Percentiles rank a stretch among this genome's conserved stretches.
Evolutionary conservation across 2,329 filamentous ascomycete genomes (phyloP).

Genomic region (Plectosphaerella cucumerina): DNA sequence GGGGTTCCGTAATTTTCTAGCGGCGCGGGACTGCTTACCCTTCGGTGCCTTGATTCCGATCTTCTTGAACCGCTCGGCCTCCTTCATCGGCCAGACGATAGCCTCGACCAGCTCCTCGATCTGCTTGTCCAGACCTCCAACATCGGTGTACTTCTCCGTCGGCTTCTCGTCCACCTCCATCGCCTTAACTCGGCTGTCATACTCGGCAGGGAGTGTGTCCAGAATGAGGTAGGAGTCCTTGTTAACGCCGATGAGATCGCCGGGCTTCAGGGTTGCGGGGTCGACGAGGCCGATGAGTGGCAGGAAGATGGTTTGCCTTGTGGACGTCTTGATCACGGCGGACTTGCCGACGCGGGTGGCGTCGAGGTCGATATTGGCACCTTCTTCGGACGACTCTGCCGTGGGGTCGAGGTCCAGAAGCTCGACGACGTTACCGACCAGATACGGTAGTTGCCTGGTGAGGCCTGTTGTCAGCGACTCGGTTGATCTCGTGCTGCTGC

Average conservation of each 20-base stretch:
- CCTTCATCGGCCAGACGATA: conserved; percentile 99
- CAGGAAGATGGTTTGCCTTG: conserved; percentile 96
- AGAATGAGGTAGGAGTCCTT: conserved; percentile 98
- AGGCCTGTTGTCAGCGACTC: conserved; percentile 10
- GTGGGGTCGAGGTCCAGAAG: conserved; percentile 94
- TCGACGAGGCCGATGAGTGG: conserved; percentile 96
- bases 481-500: neutral
- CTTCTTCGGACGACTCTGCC: conserved; percentile 93
- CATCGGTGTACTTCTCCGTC: conserved; percentile 97
- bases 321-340: conserved; percentile 98
- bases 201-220: conserved; percentile 94
- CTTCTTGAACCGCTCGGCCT: conserved; percentile 98
- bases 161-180: conserved; percentile 99
- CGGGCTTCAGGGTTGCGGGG: conserved; percentile 90
- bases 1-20: neutral
- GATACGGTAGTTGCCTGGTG: conserved; percentile 92
- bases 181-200: conserved; percentile 97
- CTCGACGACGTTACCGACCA: conserved; percentile 97
- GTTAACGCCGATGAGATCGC: conserved; percentile 95
- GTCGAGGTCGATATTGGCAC: conserved; percentile 97
- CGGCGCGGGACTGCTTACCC: conserved; percentile 51
- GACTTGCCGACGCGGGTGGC: conserved; percentile 96
- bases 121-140: conserved; percentile 96
- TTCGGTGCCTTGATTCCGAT: conserved; percentile 99
- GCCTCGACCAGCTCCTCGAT: conserved; percentile 98